Evolutionary conservation across 768 basidiomycete species (phyloP).

Genomic region (Panellus pusillus): DNA sequence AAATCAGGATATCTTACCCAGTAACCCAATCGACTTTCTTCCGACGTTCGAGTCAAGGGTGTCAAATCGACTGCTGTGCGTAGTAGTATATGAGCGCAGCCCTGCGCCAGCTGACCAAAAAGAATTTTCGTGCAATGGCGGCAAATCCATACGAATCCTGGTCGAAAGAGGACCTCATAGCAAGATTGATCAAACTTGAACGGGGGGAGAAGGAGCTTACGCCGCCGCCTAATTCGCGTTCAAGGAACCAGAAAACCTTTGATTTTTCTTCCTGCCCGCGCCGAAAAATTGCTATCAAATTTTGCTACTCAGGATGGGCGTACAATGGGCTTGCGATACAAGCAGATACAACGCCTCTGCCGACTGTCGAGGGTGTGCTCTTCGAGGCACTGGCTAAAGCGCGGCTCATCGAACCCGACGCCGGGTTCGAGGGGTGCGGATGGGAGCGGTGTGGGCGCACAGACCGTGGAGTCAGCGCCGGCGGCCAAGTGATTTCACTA

Average conservation of each 20-base stretch:
- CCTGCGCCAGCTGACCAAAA: neutral
- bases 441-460: constrained; percentile 94
- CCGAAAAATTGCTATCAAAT: constrained; percentile 91
- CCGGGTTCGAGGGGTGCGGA: constrained; percentile 80
- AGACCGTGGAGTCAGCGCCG: constrained; percentile 92
- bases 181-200: constrained; percentile 61
- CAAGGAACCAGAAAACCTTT: constrained; percentile 40
- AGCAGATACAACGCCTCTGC: constrained; percentile 63
- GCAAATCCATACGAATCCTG: constrained; percentile 47
- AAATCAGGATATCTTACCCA: too few relatives aligned
- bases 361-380: constrained; percentile 89
- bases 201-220: constrained; percentile 24
- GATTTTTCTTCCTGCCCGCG: constrained; percentile 67
- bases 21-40: too few relatives aligned
- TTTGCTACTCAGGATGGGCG: constrained; percentile 90
- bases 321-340: constrained; percentile 92
- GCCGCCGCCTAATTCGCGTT: constrained; percentile 25
- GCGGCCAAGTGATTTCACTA: constrained; percentile 89
- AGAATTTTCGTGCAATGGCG: constrained; percentile 26
- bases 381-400: constrained; percentile 78
- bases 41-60: too few relatives aligned
- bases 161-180: constrained; percentile 71
- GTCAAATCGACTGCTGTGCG: too few relatives aligned
- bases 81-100: too few relatives aligned
- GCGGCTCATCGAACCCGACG: constrained; percentile 70